Conservation (phyloP, 352 stramenopile species). For the Phytopythium mirpurense region DNA sequence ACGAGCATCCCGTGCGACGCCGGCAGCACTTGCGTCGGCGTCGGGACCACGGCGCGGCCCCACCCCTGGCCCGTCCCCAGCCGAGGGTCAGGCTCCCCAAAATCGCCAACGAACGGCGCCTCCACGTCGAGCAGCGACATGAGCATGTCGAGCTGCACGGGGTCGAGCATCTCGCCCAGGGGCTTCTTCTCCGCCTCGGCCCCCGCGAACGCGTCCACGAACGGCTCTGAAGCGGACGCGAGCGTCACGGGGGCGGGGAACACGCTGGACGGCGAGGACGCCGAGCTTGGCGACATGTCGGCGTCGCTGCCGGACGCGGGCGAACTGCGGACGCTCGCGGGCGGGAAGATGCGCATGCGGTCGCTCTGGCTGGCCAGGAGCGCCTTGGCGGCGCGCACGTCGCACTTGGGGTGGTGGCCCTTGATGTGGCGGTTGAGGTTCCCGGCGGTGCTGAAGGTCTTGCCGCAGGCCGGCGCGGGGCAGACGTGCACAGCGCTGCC, state of each 20-base stretch:
- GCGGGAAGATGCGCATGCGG: slow-evolving; percentile 5
- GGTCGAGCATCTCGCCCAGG: slow-evolving; percentile 11
- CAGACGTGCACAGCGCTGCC: slow-evolving; percentile 43
- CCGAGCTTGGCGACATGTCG: slow-evolving; percentile 9
- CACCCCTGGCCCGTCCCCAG: not conserved
- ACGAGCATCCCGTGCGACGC: slow-evolving; percentile 1
- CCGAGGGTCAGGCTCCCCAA: not conserved
- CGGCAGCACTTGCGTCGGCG: not conserved
- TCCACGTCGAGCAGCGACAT: slow-evolving; percentile 33
- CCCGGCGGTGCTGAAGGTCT: slow-evolving; percentile 55
- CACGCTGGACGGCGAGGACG: slow-evolving; percentile 16
- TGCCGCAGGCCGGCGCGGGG: slow-evolving; percentile 31
- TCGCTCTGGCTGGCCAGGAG: slow-evolving; percentile 9
- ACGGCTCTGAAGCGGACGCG: not conserved
- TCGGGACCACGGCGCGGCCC: not conserved
- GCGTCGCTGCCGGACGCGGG: slow-evolving; percentile 1
- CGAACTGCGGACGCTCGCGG: not conserved
- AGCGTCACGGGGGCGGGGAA: slow-evolving; percentile 1
- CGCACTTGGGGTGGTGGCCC: slow-evolving; percentile 33
- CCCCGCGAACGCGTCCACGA: not conserved
- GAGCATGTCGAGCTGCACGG: slow-evolving; percentile 32
- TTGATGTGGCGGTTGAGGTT: slow-evolving; percentile 64
- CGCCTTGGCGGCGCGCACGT: slow-evolving; percentile 18
- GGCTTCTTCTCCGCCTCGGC: slow-evolving; percentile 6
- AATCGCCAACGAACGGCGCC: slow-evolving; percentile 2